Percentiles rank a stretch among this genome's conserved stretches.
Conservation (phyloP, 2,329 filamentous ascomycete species). For the Emergomyces africanus region DNA sequence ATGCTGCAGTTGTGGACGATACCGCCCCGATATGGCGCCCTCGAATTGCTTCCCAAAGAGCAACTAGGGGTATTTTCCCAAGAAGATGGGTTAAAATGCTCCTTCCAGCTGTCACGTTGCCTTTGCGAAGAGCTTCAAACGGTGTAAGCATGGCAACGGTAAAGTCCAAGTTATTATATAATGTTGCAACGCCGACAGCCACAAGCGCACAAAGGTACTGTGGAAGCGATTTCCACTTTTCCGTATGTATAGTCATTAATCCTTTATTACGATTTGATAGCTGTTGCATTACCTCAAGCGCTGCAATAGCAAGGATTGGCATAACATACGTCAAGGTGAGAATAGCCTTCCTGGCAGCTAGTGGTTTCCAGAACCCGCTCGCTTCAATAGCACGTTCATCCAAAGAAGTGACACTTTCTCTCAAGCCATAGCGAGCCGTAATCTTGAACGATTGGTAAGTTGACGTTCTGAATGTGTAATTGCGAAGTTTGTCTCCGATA, state of each 20-base stretch:
- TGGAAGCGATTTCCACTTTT: neutral
- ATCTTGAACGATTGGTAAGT: constrained; percentile 1
- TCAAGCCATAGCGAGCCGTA: neutral
- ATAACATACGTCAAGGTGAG: neutral
- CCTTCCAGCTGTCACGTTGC: neutral
- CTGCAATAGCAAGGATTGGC: neutral
- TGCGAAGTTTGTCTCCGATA: neutral
- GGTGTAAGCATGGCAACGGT: neutral
- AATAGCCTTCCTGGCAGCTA: neutral
- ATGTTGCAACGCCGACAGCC: neutral
- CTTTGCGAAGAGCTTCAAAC: neutral
- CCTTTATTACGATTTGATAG: neutral
- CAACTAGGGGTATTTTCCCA: neutral
- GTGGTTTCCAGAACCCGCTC: neutral
- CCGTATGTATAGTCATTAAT: neutral
- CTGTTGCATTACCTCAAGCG: neutral
- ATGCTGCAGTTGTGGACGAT: neutral
- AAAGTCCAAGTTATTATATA: neutral
- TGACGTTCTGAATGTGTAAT: neutral
- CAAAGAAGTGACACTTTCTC: neutral
- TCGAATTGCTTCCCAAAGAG: neutral
- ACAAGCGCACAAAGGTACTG: neutral
- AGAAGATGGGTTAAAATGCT: neutral
- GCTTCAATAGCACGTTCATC: neutral
- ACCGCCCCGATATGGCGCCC: neutral